These are phyloP conservation scores for Boletus fagicola DNA, from an alignment of 768 basidiomycete genomes.

Conservation along the genomic window DNA sequence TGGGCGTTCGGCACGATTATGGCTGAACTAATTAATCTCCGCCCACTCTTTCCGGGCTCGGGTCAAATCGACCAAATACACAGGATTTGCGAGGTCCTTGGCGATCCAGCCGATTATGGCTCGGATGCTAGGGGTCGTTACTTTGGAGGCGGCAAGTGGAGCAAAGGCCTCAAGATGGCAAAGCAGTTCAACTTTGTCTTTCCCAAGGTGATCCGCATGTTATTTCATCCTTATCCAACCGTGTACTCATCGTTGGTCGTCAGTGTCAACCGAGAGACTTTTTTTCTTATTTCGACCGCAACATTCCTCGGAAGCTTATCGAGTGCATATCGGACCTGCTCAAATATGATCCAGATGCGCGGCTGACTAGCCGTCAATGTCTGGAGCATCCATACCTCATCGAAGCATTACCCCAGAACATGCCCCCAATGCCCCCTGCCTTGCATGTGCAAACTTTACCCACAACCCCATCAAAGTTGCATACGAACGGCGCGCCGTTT, in stretches of 20 bases:
- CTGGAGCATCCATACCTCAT: slow-evolving; percentile 86
- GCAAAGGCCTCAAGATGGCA: slow-evolving; percentile 82
- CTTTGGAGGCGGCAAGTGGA: slow-evolving; percentile 88
- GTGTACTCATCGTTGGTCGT: slow-evolving; percentile 8
- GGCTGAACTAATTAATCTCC: slow-evolving; percentile 93
- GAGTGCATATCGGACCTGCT: slow-evolving; percentile 91
- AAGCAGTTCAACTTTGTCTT: slow-evolving; percentile 83
- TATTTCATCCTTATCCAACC: background rate
- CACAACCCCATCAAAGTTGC: slow-evolving; percentile 38
- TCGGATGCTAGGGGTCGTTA: slow-evolving; percentile 63
- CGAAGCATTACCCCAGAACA: slow-evolving; percentile 69
- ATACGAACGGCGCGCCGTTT: slow-evolving; percentile 36
- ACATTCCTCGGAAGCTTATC: slow-evolving; percentile 75
- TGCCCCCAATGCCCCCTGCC: slow-evolving; percentile 60
- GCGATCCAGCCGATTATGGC: slow-evolving; percentile 88
- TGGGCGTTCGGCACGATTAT: slow-evolving; percentile 99
- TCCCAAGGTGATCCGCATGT: slow-evolving; percentile 60
- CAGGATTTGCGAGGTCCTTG: slow-evolving; percentile 88
- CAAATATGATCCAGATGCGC: slow-evolving; percentile 84
- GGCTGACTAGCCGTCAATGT: slow-evolving; percentile 85
- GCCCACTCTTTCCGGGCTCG: slow-evolving; percentile 92
- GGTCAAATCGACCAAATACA: slow-evolving; percentile 91
- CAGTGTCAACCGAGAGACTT: slow-evolving; percentile 68
- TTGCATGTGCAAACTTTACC: slow-evolving; percentile 42
- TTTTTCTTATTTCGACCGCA: slow-evolving; percentile 71